These are phyloP conservation scores for Metschnikowia hibisci DNA, from an alignment of 805 yeast genomes.

Conservation along the genomic window DNA sequence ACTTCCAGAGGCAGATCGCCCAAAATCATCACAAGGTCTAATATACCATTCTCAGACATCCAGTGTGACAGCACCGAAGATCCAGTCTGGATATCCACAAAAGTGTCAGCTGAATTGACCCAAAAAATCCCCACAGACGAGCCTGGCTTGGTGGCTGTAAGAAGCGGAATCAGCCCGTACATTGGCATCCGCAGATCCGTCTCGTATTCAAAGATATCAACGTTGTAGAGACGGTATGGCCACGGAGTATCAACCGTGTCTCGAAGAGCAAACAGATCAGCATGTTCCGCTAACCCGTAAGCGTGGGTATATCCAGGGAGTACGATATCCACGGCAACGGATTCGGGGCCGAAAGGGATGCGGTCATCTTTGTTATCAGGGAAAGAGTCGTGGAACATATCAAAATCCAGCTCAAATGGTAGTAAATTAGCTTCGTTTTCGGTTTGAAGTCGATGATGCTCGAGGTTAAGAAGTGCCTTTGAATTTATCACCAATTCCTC, in stretches of 20 bases:
- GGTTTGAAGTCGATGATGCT: conserved; percentile 58
- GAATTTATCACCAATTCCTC: conserved; percentile 62
- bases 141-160: conserved; percentile 62
- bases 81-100: conserved; percentile 59
- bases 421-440: conserved; percentile 27
- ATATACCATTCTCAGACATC: conserved; percentile 86
- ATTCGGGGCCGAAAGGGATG: conserved; percentile 82
- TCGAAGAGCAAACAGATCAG: conserved; percentile 69
- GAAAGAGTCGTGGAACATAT: conserved; percentile 70
- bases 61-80: conserved; percentile 63
- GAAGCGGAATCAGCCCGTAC: conserved; percentile 93
- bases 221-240: conserved; percentile 88
- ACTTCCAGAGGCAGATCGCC: conserved; percentile 57
- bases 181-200: conserved; percentile 77
- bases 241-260: conserved; percentile 56
- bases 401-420: conserved; percentile 58
- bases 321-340: conserved; percentile 74
- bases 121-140: conserved; percentile 78
- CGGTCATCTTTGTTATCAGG: conserved; percentile 62
- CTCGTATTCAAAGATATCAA: conserved; percentile 93
- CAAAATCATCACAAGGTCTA: conserved; percentile 70
- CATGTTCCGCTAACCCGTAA: conserved; percentile 97
- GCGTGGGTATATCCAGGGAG: conserved; percentile 60
- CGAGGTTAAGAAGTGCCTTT: conserved; percentile 68
- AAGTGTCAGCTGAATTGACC: conserved; percentile 92